These are phyloP conservation scores for Pterocarpus santalinus DNA, from an alignment of 306 rosid species.

Conservation along the genomic window DNA sequence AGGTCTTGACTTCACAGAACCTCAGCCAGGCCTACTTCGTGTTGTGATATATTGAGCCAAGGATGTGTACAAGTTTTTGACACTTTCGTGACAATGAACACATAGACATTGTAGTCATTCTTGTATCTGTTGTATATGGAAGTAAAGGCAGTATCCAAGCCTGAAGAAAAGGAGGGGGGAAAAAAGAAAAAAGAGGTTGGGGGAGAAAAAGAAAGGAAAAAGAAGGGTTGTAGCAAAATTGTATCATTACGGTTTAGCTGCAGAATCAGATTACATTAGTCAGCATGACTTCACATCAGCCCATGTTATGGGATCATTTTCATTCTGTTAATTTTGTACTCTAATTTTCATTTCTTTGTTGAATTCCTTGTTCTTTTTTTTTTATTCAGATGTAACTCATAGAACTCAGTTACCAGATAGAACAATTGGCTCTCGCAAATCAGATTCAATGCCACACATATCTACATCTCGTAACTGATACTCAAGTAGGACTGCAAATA, in stretches of 20 bases:
- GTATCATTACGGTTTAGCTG: conserved; percentile 62
- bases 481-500: background rate
- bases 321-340: conserved; percentile 65
- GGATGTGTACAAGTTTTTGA: conserved; percentile 67
- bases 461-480: background rate
- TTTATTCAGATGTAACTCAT: conserved; percentile 64
- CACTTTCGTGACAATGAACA: conserved; percentile 41
- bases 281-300: conserved; percentile 46
- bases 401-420: conserved; percentile 63
- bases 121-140: conserved; percentile 74
- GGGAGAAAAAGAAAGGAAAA: conserved; percentile 35
- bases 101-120: conserved; percentile 52
- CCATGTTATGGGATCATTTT: conserved; percentile 52
- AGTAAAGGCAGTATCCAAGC: conserved; percentile 49
- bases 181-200: background rate
- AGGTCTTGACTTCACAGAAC: conserved; percentile 78
- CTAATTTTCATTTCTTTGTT: conserved; percentile 55
- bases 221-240: conserved; percentile 54
- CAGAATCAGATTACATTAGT: conserved; percentile 56
- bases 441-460: conserved; percentile 18
- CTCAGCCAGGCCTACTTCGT: conserved; percentile 87
- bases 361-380: conserved; percentile 41
- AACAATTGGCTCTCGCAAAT: conserved; percentile 46
- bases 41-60: conserved; percentile 73
- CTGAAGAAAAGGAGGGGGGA: conserved; percentile 28